Evolutionary conservation across 345 rosid species (phyloP).

Genomic region (Conringia planisiliqua): DNA sequence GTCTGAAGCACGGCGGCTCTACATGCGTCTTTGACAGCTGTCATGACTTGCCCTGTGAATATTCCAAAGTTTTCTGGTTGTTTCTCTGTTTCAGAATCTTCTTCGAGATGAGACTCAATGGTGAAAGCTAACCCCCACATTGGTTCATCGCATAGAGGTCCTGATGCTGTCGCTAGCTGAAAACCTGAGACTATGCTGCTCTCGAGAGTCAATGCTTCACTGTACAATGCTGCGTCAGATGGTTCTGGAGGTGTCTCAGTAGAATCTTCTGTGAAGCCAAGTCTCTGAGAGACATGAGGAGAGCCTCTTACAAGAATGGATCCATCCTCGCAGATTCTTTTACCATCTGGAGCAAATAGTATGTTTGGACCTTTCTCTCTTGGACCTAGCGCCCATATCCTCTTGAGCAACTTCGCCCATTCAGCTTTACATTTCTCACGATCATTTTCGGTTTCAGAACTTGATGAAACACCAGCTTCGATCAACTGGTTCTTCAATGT

Average conservation of each 20-base stretch:
- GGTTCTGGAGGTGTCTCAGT: slow-evolving; percentile 35
- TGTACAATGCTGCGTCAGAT: slow-evolving; percentile 36
- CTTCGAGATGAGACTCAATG: slow-evolving; percentile 54
- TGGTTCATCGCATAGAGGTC: slow-evolving; percentile 87
- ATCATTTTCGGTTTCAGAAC: slow-evolving; percentile 56
- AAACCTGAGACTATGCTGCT: slow-evolving; percentile 82
- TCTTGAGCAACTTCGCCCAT: slow-evolving; percentile 64
- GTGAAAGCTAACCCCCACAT: slow-evolving; percentile 89
- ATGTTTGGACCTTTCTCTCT: slow-evolving; percentile 89
- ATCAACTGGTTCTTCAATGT: slow-evolving; percentile 44
- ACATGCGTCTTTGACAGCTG: slow-evolving; percentile 81
- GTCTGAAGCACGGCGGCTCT: slow-evolving; percentile 70
- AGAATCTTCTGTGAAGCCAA: slow-evolving; percentile 57
- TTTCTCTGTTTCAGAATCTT: slow-evolving; percentile 43
- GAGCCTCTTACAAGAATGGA: slow-evolving; percentile 60
- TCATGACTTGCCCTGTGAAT: slow-evolving; percentile 81
- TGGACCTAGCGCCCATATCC: slow-evolving; percentile 96
- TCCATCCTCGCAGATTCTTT: slow-evolving; percentile 33
- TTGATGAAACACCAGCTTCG: slow-evolving; percentile 55
- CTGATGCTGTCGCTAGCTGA: slow-evolving; percentile 81
- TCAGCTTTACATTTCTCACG: slow-evolving; percentile 56
- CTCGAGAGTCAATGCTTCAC: slow-evolving; percentile 60
- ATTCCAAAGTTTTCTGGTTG: slow-evolving; percentile 63
- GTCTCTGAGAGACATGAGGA: slow-evolving; percentile 62
- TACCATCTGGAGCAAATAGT: slow-evolving; percentile 68